Evolutionary conservation across 2,329 filamentous ascomycete genomes (phyloP).

Genomic region (Monosporascus sp.): DNA sequence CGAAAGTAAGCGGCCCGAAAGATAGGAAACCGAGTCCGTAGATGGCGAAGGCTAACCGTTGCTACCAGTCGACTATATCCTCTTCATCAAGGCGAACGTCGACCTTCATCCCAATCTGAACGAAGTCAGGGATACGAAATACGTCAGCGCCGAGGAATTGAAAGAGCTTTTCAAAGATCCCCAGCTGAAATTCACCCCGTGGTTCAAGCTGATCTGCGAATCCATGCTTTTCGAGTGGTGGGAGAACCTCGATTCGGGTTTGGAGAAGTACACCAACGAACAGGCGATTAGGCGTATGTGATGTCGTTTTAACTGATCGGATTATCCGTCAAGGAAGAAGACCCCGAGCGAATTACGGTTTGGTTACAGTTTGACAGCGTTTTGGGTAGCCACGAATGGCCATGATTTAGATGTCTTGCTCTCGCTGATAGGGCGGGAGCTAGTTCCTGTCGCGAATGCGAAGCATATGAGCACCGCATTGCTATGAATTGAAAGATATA

Average conservation of each 20-base stretch:
- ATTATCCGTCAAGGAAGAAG: background rate
- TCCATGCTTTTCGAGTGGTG: constrained; percentile 99
- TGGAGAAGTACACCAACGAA: constrained; percentile 84
- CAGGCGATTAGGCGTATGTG: constrained; percentile 81
- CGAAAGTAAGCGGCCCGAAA: constrained; percentile 63
- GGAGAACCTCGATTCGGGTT: constrained; percentile 71
- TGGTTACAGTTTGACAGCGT: background rate
- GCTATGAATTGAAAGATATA: background rate
- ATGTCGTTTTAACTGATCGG: background rate
- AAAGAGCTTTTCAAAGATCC: constrained; percentile 81
- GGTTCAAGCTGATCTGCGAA: constrained; percentile 99
- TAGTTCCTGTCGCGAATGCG: background rate
- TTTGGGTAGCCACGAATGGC: background rate
- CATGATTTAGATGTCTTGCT: background rate
- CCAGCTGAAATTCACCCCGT: constrained; percentile 82
- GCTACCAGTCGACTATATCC: constrained; percentile 78
- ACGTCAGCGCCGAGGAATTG: constrained; percentile 76
- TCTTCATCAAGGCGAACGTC: constrained; percentile 94
- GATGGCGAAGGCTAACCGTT: constrained; percentile 10
- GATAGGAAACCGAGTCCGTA: background rate
- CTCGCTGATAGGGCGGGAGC: background rate
- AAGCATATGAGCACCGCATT: background rate
- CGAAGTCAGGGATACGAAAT: constrained; percentile 80
- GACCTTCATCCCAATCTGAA: constrained; percentile 78
- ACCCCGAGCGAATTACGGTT: background rate